Percentiles rank a stretch among this genome's conserved stretches.
These are phyloP conservation scores for Neoscytalidium dimidiatum DNA, from an alignment of 2,329 filamentous ascomycete species.

Conservation along the genomic window DNA sequence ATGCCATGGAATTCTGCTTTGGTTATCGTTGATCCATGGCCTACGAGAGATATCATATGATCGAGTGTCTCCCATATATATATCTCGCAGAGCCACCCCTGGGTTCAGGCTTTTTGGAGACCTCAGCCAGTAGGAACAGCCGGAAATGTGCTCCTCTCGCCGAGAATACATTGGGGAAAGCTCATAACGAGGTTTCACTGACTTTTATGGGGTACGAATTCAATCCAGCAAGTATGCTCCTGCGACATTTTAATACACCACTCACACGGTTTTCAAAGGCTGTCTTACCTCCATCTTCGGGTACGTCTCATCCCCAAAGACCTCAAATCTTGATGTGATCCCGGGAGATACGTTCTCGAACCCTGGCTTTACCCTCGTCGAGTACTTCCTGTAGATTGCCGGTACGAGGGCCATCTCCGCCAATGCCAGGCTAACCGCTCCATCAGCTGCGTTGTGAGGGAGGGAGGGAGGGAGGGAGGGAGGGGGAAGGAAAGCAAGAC, in stretches of 20 bases:
- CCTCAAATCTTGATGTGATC: constrained; percentile 45
- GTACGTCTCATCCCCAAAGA: constrained; percentile 41
- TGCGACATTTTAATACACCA: background rate
- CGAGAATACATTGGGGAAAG: no score
- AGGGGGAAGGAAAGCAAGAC: background rate
- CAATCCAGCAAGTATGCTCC: constrained; percentile 2
- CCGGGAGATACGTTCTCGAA: constrained; percentile 39
- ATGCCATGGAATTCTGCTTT: no score
- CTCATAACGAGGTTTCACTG: no score
- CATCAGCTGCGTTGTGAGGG: constrained; percentile 24
- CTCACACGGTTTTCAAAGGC: background rate
- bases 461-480: background rate
- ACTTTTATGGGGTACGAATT: background rate
- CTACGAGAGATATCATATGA: no score
- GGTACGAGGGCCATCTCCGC: constrained; percentile 53
- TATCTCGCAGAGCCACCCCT: no score
- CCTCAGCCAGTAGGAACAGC: no score
- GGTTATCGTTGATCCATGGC: no score
- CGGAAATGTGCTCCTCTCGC: no score
- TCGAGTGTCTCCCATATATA: no score
- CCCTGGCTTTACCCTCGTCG: constrained; percentile 31
- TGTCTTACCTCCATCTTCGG: constrained; percentile 24
- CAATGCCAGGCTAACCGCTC: constrained; percentile 45
- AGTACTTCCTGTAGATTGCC: constrained; percentile 48
- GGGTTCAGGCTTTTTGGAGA: no score